phyloP scores from a whole-genome alignment of 2,329 filamentous ascomycete genomes.

The Phyllosticta citrichinensis region DNA sequence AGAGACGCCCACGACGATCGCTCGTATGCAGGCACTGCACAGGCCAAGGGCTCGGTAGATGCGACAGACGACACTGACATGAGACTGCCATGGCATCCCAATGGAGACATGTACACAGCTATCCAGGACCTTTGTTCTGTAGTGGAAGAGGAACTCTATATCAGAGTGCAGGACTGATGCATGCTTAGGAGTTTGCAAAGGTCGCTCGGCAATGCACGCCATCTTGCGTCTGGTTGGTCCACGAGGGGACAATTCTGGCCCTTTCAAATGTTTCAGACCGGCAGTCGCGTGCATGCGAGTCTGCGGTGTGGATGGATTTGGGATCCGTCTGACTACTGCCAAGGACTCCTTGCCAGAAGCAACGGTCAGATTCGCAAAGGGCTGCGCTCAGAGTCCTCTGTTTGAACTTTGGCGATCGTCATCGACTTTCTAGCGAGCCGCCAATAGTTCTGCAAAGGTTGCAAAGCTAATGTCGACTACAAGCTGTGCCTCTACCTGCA shows the following conservation, averaged over 20 bases:
- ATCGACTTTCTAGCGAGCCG: background rate
- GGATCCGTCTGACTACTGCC: background rate
- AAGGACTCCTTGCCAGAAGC: background rate
- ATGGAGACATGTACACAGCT: background rate
- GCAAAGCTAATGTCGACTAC: background rate
- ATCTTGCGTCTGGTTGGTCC: background rate
- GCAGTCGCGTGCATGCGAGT: background rate
- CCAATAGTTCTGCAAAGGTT: background rate
- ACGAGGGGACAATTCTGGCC: background rate
- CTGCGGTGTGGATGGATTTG: background rate
- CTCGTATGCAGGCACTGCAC: slow-evolving; percentile 3
- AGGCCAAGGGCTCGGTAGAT: background rate
- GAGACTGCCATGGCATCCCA: background rate
- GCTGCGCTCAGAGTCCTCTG: background rate
- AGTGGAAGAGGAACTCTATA: background rate
- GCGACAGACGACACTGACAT: slow-evolving; percentile 1
- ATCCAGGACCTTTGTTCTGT: background rate
- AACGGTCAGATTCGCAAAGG: background rate
- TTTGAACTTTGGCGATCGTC: background rate
- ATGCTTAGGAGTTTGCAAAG: background rate
- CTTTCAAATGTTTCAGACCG: background rate
- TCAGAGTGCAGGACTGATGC: background rate
- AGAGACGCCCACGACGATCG: slow-evolving; percentile 2
- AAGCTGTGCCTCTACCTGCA: background rate
- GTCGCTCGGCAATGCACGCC: background rate